Base-by-base conservation (phyloP, 305 asterid species). In the Striga hermonthica region DNA sequence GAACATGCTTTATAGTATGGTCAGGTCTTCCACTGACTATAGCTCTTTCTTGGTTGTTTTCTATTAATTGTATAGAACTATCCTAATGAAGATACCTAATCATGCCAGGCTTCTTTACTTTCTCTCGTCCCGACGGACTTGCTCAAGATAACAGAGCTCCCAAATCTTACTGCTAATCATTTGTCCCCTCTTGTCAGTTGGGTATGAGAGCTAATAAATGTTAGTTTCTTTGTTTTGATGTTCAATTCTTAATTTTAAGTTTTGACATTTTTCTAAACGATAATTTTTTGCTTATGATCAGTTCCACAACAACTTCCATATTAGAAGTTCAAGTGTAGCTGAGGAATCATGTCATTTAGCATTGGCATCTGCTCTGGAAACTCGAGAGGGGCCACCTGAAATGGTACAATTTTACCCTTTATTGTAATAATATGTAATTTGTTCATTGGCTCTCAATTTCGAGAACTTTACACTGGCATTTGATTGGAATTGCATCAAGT, bases 341-440 rank as follows among this genome's bases (percentile, higher is more conserved):
- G 91, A 88, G 80, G 79, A 78, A 68, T 72, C 91, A 34, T 82
- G 83, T 78, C 83, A 81, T 74, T 76, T 76, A 72, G 82, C 83
- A 48, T 76, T 93, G 86, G 80, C 86, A 63, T 83, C 89, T 68
- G 75, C 95, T 63, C 76, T 93, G 76, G 96, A 84, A 82, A 82
- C 86, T 69, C 89, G 66, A 70, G 88, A 83, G 76, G 98, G 98
- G 65, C 80, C 94, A 64, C 84, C 94, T 8, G 98, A 90, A 82
- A 86, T 66, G 88, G 98, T 87, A 87, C 68, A 69, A 22, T 60
- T 74, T 47, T 63, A 50, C 65, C 49, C 58, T 38, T 40, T 10
- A 50, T 69, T 66, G 34, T 28, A 47, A 37, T 31, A n/a, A 48
- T 72, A 52, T 60, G 10, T 54, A 40, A 55, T 45, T 9, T 52